phyloP scores from a whole-genome alignment of 192 early-diverging fungal species.

The Gigaspora rosea region DNA sequence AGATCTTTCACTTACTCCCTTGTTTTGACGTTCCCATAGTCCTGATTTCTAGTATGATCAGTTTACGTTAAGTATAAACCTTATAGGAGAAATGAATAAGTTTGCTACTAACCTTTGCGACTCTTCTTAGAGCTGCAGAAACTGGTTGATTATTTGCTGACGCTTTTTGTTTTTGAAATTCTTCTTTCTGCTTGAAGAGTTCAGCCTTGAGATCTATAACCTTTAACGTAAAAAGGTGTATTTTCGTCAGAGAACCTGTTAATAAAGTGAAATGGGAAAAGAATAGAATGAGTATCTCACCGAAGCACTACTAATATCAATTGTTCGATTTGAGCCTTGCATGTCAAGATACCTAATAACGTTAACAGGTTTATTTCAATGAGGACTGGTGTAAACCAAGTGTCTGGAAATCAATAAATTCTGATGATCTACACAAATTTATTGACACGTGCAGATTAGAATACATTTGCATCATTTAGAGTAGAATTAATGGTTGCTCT shows the following conservation, averaged over 20 bases:
- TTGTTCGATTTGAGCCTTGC: neutral
- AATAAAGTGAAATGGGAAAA: too few species aligned
- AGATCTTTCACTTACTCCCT: slow-evolving; percentile 46
- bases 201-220: slow-evolving; percentile 32
- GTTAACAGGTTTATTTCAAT: too few species aligned
- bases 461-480: neutral
- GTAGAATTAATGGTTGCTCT: neutral
- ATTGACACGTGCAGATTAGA: neutral
- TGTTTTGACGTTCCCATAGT: slow-evolving; percentile 47
- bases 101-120: slow-evolving; percentile 6
- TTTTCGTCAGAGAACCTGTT: too few species aligned
- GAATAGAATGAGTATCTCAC: neutral
- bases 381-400: too few species aligned
- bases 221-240: neutral
- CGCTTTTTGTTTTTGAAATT: slow-evolving; percentile 28
- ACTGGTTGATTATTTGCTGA: slow-evolving; percentile 4
- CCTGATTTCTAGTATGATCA: slow-evolving; percentile 36
- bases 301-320: slow-evolving; percentile 30
- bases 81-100: neutral
- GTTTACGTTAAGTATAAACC: too few species aligned
- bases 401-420: too few species aligned
- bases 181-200: slow-evolving; percentile 33
- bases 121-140: slow-evolving; percentile 1
- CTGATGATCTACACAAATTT: neutral
- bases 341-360: slow-evolving; percentile 7